phyloP scores from a whole-genome alignment of 2,329 filamentous ascomycete genomes.

The Fonsecaea nubica region DNA sequence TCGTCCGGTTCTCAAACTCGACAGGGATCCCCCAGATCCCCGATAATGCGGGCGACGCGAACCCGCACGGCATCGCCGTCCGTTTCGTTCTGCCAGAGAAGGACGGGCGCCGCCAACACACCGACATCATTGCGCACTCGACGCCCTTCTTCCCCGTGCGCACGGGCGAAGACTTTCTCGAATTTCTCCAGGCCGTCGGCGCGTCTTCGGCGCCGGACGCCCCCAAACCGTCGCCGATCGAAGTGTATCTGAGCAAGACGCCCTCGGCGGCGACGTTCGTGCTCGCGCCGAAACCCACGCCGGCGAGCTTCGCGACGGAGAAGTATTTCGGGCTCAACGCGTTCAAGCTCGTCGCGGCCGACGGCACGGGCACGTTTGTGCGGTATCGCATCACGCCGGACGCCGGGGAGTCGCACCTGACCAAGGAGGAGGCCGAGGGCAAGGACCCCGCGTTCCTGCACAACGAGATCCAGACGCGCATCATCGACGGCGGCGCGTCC shows the following conservation, averaged over 20 bases:
- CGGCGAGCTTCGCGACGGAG: constrained; percentile 57
- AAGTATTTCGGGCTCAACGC: constrained; percentile 51
- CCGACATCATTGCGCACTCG: constrained; percentile 63
- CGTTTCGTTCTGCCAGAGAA: constrained; percentile 55
- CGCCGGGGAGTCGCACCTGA: constrained; percentile 51
- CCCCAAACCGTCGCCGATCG: constrained; percentile 32
- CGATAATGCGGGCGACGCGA: constrained; percentile 56
- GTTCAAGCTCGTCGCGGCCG: constrained; percentile 43
- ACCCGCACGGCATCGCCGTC: constrained; percentile 58
- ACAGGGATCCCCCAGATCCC: constrained; percentile 60
- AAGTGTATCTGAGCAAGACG: constrained; percentile 52
- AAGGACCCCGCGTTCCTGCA: constrained; percentile 57
- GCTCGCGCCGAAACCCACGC: constrained; percentile 57
- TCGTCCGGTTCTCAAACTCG: constrained; percentile 59
- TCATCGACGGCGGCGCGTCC: constrained; percentile 48
- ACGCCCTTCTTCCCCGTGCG: constrained; percentile 60
- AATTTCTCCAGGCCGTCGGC: constrained; percentile 54
- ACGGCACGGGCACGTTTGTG: constrained; percentile 56
- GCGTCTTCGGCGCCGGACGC: constrained; percentile 42
- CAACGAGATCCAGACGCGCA: constrained; percentile 52
- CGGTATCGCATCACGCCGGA: constrained; percentile 59
- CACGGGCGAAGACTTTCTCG: constrained; percentile 61
- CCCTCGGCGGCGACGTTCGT: constrained; percentile 59
- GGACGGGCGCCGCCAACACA: constrained; percentile 55
- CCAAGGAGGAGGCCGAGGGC: constrained; percentile 47